Base-by-base conservation (phyloP, 495 filamentous ascomycete genomes). In the Lichenothelia convexa region DNA sequence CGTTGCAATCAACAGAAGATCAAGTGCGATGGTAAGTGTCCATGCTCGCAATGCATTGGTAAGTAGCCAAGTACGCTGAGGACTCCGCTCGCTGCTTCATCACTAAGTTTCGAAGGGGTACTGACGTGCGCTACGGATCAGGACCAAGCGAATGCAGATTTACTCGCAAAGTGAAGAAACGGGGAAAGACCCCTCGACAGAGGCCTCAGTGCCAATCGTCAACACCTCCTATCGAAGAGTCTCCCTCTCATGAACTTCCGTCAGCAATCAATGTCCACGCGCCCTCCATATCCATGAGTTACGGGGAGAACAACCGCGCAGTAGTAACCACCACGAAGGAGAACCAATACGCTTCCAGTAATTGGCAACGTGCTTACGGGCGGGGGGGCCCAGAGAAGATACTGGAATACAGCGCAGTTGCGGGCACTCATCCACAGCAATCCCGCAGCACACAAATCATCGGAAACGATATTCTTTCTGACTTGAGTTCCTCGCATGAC, bases 21-120 rank as follows among this genome's bases (percentile, higher is more conserved):
- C 8, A 41, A 42, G 23, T 48, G 45, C 27, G 44, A 48, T 30
- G 45, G 45, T 1, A 43, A 45, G 36, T 15, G 38, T 27, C 45
- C 45, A 26, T 48, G 45, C 27, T 45, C 42, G 21, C 34, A 40
- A 21, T 48, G 45, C 26, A 45, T 42, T n/a, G 42, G 45, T 48
- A 41, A 24, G 45, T 36, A n/a, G 1, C 7, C 3, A 22, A 17
- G 36, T 38, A 7, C 20, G 6, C n/a, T 16, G 37, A 11, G 44
- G 45, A n/a, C n/a, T n/a, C n/a, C n/a, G 39, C 33, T 38, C 44
- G 24, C 24, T 29, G 24, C 24, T 29, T 29, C 9, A 29, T 27
- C 38, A 41, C 30, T 48, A 45, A 24, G 42, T 45, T 5, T 45
- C 38, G 22, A 43, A 45, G 35, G 41, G 45, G 30, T 41, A 48